These are phyloP conservation scores for Paxillus ammoniavirescens DNA, from an alignment of 768 basidiomycete genomes.

Conservation along the genomic window DNA sequence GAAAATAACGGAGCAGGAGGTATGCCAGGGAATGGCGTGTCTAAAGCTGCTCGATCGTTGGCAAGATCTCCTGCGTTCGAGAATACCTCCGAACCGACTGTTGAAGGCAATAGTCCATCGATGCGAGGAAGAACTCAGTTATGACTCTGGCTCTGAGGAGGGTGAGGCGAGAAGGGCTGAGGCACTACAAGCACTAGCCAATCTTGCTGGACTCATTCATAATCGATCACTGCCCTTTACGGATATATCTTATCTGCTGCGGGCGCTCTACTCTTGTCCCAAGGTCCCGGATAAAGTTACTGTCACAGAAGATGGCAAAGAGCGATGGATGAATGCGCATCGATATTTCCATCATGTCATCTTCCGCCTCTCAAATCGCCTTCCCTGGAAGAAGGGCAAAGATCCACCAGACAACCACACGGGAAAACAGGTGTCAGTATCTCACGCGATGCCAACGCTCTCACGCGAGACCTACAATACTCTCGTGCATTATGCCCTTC, in stretches of 20 bases:
- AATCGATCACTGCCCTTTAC: conserved; percentile 45
- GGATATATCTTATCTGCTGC: conserved; percentile 45
- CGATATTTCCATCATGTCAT: conserved; percentile 50
- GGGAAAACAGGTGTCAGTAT: conserved; percentile 1
- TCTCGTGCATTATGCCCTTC: conserved; percentile 65
- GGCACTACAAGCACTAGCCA: conserved; percentile 60
- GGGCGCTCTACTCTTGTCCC: conserved; percentile 46
- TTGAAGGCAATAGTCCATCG: conserved; percentile 31
- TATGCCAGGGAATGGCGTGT: conserved; percentile 5
- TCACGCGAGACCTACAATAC: conserved; percentile 52
- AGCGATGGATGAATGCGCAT: conserved; percentile 38
- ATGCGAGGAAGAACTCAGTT: conserved; percentile 31
- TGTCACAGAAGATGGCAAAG: conserved; percentile 26
- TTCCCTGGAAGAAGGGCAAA: conserved; percentile 26
- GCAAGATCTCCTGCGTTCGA: conserved; percentile 13
- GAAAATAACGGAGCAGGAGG: conserved; percentile 18
- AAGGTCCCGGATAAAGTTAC: conserved; percentile 39
- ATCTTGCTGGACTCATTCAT: conserved; percentile 53
- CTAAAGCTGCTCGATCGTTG: conserved; percentile 19
- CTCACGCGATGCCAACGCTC: conserved; percentile 31
- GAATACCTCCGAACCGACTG: conserved; percentile 29
- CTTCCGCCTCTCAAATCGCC: conserved; percentile 35
- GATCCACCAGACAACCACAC: conserved; percentile 13
- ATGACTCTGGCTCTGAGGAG: conserved; percentile 19
- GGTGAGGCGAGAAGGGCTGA: conserved; percentile 26